Base-by-base conservation (phyloP, 805 yeast species). In the Priceomyces carsonii region DNA sequence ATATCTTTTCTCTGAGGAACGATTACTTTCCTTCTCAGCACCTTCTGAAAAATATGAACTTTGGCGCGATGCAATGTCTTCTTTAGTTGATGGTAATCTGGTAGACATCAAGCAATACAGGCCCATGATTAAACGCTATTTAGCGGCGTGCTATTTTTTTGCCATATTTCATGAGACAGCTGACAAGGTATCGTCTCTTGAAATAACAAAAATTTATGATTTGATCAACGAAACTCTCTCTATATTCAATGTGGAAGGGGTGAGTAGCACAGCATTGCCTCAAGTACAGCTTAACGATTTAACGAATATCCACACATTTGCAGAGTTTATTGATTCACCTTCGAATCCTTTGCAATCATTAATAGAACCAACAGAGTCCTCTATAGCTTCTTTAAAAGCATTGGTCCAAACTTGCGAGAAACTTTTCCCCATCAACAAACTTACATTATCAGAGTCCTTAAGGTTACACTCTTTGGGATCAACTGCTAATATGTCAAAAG, bases 371-470 rank as follows among this genome's bases (percentile, higher is more conserved):
- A 40, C 39, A 9, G 45, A 43, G 14, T 44, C 39, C 12, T 41
- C 47, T 6, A 20, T 58, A 1, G 33, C 39, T 1, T 30, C 38
- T 3, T 42, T 63, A 18, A 45, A 49, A 5, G 42, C 52, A 13
- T 45, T 47, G 12, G 40, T 63, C 3, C 45, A 50, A 5, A 55
- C 60, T 1, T 66, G 71, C 42, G 56, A 57, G 25, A 50, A 48
- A 26, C 48, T 68, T 15, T 64, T 55, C 33, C 61, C 69, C 1
- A 52, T 60, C 25, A 63, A 58, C 31, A 61, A 58, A 22, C 48
- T 63, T n/a, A 57, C 68, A 1, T 47, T 67, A n/a, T 34, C 33
- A 4, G 51, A 55, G 18, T 67, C 46, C 36, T 44, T 67, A 27
- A 29, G 42, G 9, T 47, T 59, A 26, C 59, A 57, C 36, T 48